A percentile compares a stretch with the other conserved stretches of the same genome.
phyloP scores from a whole-genome alignment of 1,284 basidiomycete genomes.

The Coniferiporia sulphurascens region DNA sequence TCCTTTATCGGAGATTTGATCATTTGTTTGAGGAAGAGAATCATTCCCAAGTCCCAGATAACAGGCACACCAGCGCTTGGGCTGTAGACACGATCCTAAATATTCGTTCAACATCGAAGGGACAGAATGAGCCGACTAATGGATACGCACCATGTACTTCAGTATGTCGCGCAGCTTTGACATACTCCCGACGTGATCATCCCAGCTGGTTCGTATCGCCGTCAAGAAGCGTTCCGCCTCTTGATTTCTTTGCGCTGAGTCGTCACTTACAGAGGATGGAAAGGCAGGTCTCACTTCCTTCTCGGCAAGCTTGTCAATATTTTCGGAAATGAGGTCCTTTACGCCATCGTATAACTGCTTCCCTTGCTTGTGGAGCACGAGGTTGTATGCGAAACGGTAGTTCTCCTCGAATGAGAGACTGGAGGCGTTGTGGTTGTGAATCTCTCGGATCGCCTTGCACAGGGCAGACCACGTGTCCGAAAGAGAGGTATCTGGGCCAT shows the following conservation, averaged over 20 bases:
- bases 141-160: constrained; percentile 84
- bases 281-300: constrained; percentile 82
- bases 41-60: constrained; percentile 80
- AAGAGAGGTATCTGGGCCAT: constrained; percentile 61
- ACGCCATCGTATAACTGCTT: constrained; percentile 89
- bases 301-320: constrained; percentile 78
- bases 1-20: constrained; percentile 80
- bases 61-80: constrained; percentile 66
- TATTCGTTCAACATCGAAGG: constrained; percentile 5
- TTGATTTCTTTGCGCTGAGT: constrained; percentile 59
- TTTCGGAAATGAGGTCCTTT: constrained; percentile 72
- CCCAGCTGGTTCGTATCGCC: constrained; percentile 85
- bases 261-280: constrained; percentile 51
- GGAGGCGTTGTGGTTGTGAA: constrained; percentile 91
- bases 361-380: constrained; percentile 86
- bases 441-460: constrained; percentile 85
- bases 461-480: constrained; percentile 76
- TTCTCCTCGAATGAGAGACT: constrained; percentile 97
- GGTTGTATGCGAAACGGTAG: constrained; percentile 90
- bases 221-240: constrained; percentile 86
- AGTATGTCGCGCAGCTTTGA: constrained; percentile 85
- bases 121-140: not conserved
- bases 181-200: constrained; percentile 91
- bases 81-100: constrained; percentile 87
- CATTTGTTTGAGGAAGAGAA: constrained; percentile 84